Evolutionary conservation across 331 rosid genomes (phyloP), one percentile per base, ranked within the genome.

Genomic region (Malus hybrid): DNA sequence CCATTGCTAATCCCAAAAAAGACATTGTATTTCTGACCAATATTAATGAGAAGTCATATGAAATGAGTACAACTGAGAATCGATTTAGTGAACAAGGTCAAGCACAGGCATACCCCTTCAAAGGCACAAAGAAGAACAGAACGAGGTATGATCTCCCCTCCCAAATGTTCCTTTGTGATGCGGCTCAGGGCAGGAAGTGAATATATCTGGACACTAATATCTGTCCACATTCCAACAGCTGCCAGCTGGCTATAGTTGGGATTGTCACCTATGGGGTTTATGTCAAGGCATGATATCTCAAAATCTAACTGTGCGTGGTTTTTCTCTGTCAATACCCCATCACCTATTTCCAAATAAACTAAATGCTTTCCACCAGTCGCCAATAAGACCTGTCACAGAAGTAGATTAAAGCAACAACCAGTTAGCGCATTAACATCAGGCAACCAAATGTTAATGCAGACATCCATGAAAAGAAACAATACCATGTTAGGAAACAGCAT

Each of bases 151-250:
- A 93, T 93, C 81, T 93, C 98, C 81, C 98, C 98, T 62, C 97
- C 96, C 70, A 93, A 84, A 69, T 82, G 96, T 80, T 93, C 98
- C 86, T 87, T 91, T 9, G 96, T 88, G 80, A 93, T 83, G 81
- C 86, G 92, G 77, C 82, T 86, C 77, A 93, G 89, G 44, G 89
- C 97, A 54, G 98, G 97, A 73, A 93, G 91, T 31, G 92, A 86
- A 84, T 91, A 93, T 70, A 93, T 80, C 54, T 87, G 84, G 66
- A 93, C 93, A 75, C 98, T 88, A 44, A 91, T 89, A 85, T 93
- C 97, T 2, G 97, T 93, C 98, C 96, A 91, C 98, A 93, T 91
- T 64, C 98, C 98, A 81, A 93, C 90, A 56, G 93, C 98, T 44
- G 98, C 98, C 42, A 93, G 92, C 64, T 86, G 80, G 80, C 98